These are phyloP conservation scores for Hypoxylon rubiginosum DNA, from an alignment of 2,329 filamentous ascomycete species.

Conservation along the genomic window DNA sequence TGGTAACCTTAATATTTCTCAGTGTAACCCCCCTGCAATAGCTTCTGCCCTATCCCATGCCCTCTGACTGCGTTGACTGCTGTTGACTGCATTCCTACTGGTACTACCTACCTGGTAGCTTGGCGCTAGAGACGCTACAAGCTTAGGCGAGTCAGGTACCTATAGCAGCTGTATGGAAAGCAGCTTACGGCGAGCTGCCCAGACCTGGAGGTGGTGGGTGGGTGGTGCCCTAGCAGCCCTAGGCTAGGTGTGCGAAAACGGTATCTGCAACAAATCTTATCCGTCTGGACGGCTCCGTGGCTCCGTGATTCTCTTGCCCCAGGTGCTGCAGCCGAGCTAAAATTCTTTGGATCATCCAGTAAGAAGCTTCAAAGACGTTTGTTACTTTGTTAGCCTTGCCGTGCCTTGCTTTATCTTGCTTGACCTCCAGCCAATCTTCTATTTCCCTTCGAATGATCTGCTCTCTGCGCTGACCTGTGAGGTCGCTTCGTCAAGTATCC, in stretches of 20 bases:
- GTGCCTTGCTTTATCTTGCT: slow-evolving; percentile 26
- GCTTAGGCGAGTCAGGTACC: background rate
- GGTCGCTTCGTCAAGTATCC: slow-evolving; percentile 32
- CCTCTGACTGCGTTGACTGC: background rate
- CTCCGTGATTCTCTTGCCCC: too few relatives aligned
- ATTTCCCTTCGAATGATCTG: slow-evolving; percentile 31
- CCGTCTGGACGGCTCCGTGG: slow-evolving; percentile 20
- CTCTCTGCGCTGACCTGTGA: slow-evolving; percentile 33
- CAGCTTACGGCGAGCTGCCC: background rate
- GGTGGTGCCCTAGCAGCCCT: too few relatives aligned
- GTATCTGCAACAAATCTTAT: slow-evolving; percentile 36
- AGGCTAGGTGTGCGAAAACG: too few relatives aligned
- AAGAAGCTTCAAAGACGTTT: slow-evolving; percentile 18
- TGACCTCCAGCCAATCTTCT: slow-evolving; percentile 21
- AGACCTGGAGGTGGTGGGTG: background rate
- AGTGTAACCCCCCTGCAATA: slow-evolving; percentile 27
- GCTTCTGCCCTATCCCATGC: too few relatives aligned
- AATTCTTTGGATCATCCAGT: slow-evolving; percentile 24
- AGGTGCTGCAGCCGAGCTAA: background rate
- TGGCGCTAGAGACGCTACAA: slow-evolving; percentile 2
- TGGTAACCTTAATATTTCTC: slow-evolving; percentile 19
- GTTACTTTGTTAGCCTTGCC: slow-evolving; percentile 37
- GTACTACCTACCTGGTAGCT: background rate
- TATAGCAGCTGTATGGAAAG: background rate
- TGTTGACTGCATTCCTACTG: background rate